Conservation (phyloP, 352 stramenopile species). For the Globisporangium uncinulatum region DNA sequence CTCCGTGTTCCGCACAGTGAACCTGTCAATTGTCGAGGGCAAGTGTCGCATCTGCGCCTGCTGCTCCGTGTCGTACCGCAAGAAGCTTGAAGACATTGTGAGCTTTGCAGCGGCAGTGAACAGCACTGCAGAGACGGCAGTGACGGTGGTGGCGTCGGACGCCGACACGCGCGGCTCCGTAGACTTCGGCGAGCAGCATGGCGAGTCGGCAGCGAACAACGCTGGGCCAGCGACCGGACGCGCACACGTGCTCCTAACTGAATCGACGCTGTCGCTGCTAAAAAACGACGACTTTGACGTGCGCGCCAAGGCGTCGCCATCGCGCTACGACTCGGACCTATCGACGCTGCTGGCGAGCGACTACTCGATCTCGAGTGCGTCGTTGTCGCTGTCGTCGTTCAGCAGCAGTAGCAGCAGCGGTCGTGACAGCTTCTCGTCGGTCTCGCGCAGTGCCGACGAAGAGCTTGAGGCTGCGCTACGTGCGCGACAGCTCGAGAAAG, state of each 20-base stretch:
- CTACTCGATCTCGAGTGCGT: slow-evolving; percentile 29
- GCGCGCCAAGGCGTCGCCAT: slow-evolving; percentile 6
- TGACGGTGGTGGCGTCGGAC: not conserved
- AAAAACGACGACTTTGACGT: not conserved
- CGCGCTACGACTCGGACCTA: slow-evolving; percentile 25
- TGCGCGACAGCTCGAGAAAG: slow-evolving; percentile 57
- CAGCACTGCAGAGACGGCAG: too few relatives aligned
- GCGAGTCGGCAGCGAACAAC: not conserved
- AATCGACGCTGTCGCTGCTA: not conserved
- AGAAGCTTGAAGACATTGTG: slow-evolving; percentile 19
- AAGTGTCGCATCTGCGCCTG: slow-evolving; percentile 70
- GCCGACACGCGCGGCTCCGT: not conserved
- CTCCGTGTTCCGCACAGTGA: slow-evolving; percentile 63
- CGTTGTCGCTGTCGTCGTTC: slow-evolving; percentile 13
- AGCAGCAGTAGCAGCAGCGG: slow-evolving; percentile 14
- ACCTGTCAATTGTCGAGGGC: slow-evolving; percentile 49
- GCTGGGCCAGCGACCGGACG: not conserved
- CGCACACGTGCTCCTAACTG: not conserved
- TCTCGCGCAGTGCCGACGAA: slow-evolving; percentile 43
- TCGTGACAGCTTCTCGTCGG: not conserved
- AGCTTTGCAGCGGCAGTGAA: not conserved
- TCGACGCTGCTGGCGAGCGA: slow-evolving; percentile 32
- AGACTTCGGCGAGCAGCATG: not conserved
- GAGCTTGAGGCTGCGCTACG: slow-evolving; percentile 53
- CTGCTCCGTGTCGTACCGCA: slow-evolving; percentile 63